phyloP scores from a whole-genome alignment of 1,284 basidiomycete species.

The Cutaneotrichosporon dermatis region DNA sequence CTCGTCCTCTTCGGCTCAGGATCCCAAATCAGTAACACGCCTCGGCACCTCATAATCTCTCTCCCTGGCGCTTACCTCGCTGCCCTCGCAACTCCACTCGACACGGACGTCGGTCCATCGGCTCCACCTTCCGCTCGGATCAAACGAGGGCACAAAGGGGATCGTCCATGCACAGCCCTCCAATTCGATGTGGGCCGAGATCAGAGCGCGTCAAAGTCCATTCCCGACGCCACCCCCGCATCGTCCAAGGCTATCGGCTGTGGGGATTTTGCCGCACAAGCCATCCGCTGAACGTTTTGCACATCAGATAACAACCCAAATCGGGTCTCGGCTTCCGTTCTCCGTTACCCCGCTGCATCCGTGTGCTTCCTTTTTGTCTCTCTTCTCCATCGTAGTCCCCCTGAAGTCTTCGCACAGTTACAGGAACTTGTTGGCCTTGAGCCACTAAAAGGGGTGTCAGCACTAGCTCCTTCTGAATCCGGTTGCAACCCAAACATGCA shows the following conservation, averaged over 20 bases:
- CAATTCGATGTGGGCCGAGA: not conserved
- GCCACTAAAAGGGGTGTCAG: slow-evolving; percentile 52
- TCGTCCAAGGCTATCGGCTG: not conserved
- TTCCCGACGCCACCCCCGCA: slow-evolving; percentile 1
- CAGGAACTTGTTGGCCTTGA: slow-evolving; percentile 52
- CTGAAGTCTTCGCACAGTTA: slow-evolving; percentile 13
- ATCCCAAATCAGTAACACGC: no score
- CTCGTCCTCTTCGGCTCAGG: no score
- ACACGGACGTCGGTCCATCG: no score
- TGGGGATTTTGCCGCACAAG: not conserved
- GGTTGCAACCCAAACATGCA: no score
- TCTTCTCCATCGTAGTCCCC: not conserved
- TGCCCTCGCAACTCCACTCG: no score
- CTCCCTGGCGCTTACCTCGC: no score
- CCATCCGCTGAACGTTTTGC: no score
- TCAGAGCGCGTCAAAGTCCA: not conserved
- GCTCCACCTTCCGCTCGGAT: not conserved
- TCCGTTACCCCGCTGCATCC: slow-evolving; percentile 2
- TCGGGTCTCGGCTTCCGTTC: not conserved
- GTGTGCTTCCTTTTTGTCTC: not conserved
- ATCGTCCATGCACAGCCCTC: not conserved
- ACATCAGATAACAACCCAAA: not conserved
- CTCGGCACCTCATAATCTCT: no score
- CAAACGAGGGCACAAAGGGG: not conserved
- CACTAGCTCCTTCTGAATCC: not conserved